phyloP scores from a whole-genome alignment of 208 protist species.

The Balamuthia mandrillaris region DNA sequence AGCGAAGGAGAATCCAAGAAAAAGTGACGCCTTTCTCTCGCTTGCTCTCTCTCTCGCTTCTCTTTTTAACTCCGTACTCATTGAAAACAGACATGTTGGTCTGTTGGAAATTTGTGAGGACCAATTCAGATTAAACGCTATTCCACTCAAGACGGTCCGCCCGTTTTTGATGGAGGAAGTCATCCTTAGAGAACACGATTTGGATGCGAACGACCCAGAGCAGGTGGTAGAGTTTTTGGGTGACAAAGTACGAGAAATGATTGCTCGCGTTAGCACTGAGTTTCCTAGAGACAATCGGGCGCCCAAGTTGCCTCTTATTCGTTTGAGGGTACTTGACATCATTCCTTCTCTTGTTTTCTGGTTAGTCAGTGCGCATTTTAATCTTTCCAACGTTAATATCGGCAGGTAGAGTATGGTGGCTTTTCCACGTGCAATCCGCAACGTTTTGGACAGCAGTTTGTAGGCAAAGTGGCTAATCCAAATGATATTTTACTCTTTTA shows the following conservation, averaged over 20 bases:
- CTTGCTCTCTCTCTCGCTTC: background rate
- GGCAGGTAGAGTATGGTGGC: conserved; percentile 66
- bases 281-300: background rate
- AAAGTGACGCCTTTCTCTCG: conserved; percentile 74
- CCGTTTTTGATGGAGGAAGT: conserved; percentile 80
- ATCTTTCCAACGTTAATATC: no score
- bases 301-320: conserved; percentile 42
- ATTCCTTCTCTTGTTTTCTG: background rate
- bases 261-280: conserved; percentile 44
- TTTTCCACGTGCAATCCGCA: conserved; percentile 65
- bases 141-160: conserved; percentile 83
- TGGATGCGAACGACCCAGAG: conserved; percentile 50
- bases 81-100: conserved; percentile 63
- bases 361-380: background rate
- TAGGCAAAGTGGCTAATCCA: conserved; percentile 68
- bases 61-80: background rate
- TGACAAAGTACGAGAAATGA: conserved; percentile 61
- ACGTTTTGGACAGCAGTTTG: conserved; percentile 67
- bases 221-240: conserved; percentile 54
- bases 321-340: conserved; percentile 17
- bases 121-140: conserved; percentile 76
- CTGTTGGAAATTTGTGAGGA: conserved; percentile 65
- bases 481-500: conserved; percentile 61
- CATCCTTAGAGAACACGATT: conserved; percentile 35
- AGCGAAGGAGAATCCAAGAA: conserved; percentile 90